phyloP scores from a whole-genome alignment of 2,329 filamentous ascomycete species.

The Ophiostoma ips region DNA sequence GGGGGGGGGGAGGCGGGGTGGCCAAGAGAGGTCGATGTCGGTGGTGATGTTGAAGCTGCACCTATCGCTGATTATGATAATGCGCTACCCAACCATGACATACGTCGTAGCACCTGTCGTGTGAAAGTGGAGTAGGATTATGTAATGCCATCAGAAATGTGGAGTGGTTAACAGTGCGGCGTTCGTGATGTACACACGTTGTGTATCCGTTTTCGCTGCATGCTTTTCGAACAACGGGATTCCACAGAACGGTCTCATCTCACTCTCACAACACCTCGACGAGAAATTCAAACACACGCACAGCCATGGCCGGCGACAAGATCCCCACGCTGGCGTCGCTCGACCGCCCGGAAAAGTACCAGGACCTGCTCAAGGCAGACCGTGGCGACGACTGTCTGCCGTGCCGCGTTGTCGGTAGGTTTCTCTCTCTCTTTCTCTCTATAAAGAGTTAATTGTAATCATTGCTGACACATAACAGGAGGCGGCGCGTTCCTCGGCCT shows the following conservation, averaged over 20 bases:
- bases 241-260: neutral
- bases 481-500: slow-evolving; percentile 63
- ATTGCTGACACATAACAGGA: slow-evolving; percentile 32
- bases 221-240: no score
- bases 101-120: neutral
- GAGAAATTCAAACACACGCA: neutral
- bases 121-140: neutral
- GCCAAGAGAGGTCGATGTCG: neutral
- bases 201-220: neutral
- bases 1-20: neutral
- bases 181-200: neutral
- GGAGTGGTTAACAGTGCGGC: neutral
- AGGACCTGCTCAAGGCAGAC: slow-evolving; percentile 43
- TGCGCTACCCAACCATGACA: neutral
- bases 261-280: neutral
- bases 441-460: neutral
- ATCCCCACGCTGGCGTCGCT: slow-evolving; percentile 37
- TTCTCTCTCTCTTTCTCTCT: neutral
- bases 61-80: neutral
- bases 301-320: slow-evolving; percentile 31
- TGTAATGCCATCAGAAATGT: neutral
- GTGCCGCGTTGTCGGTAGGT: slow-evolving; percentile 58
- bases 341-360: slow-evolving; percentile 46
- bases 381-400: slow-evolving; percentile 52
- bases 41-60: neutral